Evolutionary conservation across 176 grass and related monocot species (phyloP).

Genomic region (Chrysopogon serrulatus): DNA sequence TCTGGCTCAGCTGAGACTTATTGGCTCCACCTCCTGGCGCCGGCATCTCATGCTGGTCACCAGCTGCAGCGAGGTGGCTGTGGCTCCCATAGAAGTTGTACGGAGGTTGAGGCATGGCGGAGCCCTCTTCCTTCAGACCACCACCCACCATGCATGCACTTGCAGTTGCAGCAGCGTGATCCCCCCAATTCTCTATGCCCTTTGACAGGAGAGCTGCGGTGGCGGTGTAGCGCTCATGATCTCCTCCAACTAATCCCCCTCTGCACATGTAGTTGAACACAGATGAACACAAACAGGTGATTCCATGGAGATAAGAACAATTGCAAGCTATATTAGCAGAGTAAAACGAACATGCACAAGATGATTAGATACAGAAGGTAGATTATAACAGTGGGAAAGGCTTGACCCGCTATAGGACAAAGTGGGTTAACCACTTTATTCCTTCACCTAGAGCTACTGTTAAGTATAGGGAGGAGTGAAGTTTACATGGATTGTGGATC

Average conservation of each 20-base stretch:
- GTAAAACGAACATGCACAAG: constrained; percentile 21
- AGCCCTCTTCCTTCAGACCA: constrained; percentile 36
- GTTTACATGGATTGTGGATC: constrained; percentile 19
- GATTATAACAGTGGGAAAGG: constrained; percentile 15
- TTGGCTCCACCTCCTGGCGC: not conserved
- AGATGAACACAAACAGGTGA: constrained; percentile 18
- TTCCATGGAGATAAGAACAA: constrained; percentile 46
- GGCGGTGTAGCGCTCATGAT: constrained; percentile 47
- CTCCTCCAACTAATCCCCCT: constrained; percentile 54
- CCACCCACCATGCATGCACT: constrained; percentile 21
- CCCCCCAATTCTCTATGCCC: constrained; percentile 54
- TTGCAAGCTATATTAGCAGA: constrained; percentile 19
- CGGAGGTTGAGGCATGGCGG: constrained; percentile 21
- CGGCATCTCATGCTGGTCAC: constrained; percentile 65
- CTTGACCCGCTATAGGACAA: constrained; percentile 45
- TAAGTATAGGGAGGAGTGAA: constrained; percentile 10
- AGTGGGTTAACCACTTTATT: constrained; percentile 52
- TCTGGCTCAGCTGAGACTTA: constrained; percentile 72
- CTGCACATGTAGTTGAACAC: constrained; percentile 33
- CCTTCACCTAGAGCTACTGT: constrained; percentile 24
- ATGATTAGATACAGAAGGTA: constrained; percentile 26
- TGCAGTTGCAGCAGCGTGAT: constrained; percentile 12
- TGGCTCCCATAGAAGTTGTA: constrained; percentile 44
- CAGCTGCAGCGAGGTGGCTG: not conserved
- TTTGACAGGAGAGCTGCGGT: constrained; percentile 49